Evolutionary conservation across 352 stramenopile species (phyloP).

Genomic region (Phytophthora quininea): DNA sequence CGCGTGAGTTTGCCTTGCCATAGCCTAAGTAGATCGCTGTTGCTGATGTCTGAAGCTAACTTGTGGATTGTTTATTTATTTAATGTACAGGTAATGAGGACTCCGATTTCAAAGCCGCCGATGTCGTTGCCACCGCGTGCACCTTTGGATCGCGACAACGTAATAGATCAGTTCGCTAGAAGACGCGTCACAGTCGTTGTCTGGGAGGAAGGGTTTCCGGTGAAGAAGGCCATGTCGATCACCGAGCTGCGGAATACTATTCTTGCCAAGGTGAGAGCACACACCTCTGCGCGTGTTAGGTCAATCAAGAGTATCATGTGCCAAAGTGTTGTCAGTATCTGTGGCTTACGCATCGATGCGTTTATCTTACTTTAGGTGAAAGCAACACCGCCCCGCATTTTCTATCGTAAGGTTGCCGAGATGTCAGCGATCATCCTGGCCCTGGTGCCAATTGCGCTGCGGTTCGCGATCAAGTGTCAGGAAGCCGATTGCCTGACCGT

Average conservation of each 20-base stretch:
- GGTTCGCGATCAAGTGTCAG: conserved; percentile 61
- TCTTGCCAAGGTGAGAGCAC: conserved; percentile 60
- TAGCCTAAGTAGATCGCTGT: no score
- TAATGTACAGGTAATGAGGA: conserved; percentile 16
- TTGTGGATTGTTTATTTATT: background rate
- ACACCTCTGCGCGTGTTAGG: conserved; percentile 6
- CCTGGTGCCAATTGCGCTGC: conserved; percentile 64
- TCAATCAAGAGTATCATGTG: background rate
- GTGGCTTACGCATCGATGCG: conserved; percentile 4
- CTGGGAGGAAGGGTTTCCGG: conserved; percentile 70
- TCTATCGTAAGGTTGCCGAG: conserved; percentile 78
- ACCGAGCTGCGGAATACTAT: conserved; percentile 83
- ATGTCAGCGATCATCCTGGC: conserved; percentile 60
- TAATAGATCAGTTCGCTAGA: conserved; percentile 56
- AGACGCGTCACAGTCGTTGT: conserved; percentile 79
- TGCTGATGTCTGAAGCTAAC: conserved; percentile 8
- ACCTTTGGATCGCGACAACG: conserved; percentile 42
- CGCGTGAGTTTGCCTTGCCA: conserved; percentile 8
- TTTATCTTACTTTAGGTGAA: conserved; percentile 54
- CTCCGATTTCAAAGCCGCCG: conserved; percentile 22
- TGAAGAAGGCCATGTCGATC: conserved; percentile 83
- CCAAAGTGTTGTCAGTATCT: background rate
- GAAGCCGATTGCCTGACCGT: conserved; percentile 59
- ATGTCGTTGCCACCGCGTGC: conserved; percentile 41
- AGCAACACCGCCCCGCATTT: conserved; percentile 62